A percentile compares a stretch with the other conserved stretches of the same genome.
Evolutionary conservation across 2,329 filamentous ascomycete genomes (phyloP).

Genomic region (Hymenoscyphus albidus): DNA sequence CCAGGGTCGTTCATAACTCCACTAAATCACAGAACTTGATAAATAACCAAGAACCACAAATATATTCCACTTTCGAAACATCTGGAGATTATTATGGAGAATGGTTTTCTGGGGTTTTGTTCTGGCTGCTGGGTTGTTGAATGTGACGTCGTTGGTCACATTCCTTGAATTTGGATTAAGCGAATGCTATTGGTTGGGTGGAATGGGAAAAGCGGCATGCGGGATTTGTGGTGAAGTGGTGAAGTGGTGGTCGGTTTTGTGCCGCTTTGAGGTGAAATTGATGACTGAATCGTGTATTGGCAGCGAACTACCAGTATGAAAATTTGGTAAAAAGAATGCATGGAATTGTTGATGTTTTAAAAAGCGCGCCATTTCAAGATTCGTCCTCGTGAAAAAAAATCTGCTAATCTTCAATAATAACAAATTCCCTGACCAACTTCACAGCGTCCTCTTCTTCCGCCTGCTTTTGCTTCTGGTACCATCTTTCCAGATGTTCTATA

Average conservation of each 20-base stretch:
- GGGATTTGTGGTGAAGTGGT: not conserved
- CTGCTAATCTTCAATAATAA: not conserved
- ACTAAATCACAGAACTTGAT: not conserved
- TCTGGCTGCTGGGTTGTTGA: not conserved
- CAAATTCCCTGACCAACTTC: not conserved
- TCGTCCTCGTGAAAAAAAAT: too few species aligned
- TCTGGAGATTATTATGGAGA: not conserved
- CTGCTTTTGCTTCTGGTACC: not conserved
- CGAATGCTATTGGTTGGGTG: not conserved
- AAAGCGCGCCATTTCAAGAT: too few species aligned
- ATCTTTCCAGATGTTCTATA: not conserved
- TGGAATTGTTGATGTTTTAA: too few species aligned
- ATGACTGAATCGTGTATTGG: too few species aligned
- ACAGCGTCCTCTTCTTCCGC: not conserved
- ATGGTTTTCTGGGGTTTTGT: not conserved
- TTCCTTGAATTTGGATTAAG: not conserved
- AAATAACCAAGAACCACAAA: not conserved
- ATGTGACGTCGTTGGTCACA: slow-evolving; percentile 3
- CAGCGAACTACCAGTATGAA: too few species aligned
- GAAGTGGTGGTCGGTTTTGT: not conserved
- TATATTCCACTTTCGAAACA: not conserved
- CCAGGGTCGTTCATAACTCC: slow-evolving; percentile 32
- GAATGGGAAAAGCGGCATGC: not conserved
- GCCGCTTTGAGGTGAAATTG: too few species aligned
- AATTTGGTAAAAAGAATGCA: too few species aligned